Base-by-base conservation (phyloP, 75 land plant species). In the Cupressus sempervirens region DNA sequence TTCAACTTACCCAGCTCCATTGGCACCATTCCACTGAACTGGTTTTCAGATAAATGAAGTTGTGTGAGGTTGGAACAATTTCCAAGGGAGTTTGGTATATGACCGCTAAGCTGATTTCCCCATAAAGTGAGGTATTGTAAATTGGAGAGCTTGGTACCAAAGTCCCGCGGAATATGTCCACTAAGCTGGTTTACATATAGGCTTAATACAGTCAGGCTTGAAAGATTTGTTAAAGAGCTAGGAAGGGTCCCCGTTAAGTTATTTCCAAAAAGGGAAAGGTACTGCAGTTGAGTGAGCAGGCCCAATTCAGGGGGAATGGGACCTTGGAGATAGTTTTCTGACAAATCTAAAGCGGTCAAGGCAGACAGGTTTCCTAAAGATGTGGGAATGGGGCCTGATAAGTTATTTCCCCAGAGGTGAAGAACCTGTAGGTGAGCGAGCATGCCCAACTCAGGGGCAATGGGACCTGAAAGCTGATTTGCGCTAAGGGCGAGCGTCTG, bases 181-280 rank as follows among this genome's bases (percentile, higher is more conserved):
- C 79, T 85, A 72, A 94, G 88, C 30, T 29, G n/a, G 87, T 92
- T 94, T 46, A 20, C n/a, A 46, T 83, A 82, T 18, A 91, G 79
- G 2, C 83, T 72, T 81, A 93, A 88, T 1, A 76, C n/a, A 7
- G 1, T 7, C n/a, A 94, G 89, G 52, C 74, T 83, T 0, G 88
- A 77, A 58, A 88, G 84, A 81, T 90, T 89, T 9, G 81, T 85
- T 43, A 88, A 76, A 58, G 91, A 89, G 0, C 86, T 14, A 8
- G 98, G 98, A 74, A 96, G 91, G 30, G 89, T 82, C 3, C 98
- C 94, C 7, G 82, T 79, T 11, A 96, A 84, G 40, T 84, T 50
- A 84, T 92, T 93, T 0, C 87, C n/a, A 52, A 80, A 84, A 52
- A 96, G 86, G 12, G 82, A 32, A 56, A 96, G 79, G 20, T 38